Evolutionary conservation across 495 filamentous ascomycete species (phyloP).

Genomic region (Talaromyces proteolyticus): DNA sequence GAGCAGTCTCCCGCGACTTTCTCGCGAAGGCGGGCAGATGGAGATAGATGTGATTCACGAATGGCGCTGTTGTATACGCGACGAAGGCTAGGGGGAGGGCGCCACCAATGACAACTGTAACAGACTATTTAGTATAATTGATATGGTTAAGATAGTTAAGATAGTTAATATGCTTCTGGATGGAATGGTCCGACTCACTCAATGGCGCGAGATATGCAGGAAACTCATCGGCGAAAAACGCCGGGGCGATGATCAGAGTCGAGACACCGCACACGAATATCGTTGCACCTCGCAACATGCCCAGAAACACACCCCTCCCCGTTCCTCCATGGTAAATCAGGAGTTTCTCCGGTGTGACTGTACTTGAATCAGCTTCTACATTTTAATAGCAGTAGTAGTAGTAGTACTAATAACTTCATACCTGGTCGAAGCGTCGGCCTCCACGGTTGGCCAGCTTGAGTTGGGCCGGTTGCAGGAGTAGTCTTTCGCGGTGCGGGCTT

Average conservation of each 20-base stretch:
- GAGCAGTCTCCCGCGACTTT: constrained; percentile 56
- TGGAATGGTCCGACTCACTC: constrained; percentile 25
- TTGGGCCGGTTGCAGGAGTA: constrained; percentile 2
- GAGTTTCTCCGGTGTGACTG: constrained; percentile 49
- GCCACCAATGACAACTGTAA: constrained; percentile 51
- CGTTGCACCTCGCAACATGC: constrained; percentile 61
- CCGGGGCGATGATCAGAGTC: constrained; percentile 52
- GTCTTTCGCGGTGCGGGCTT: constrained; percentile 10
- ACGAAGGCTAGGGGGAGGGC: constrained; percentile 63
- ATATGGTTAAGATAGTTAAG: no score
- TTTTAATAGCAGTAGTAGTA: neutral
- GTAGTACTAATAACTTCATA: constrained; percentile 3
- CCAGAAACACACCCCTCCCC: constrained; percentile 57
- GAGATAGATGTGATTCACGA: constrained; percentile 67
- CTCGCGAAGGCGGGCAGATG: constrained; percentile 65
- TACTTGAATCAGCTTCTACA: constrained; percentile 11
- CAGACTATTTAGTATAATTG: neutral
- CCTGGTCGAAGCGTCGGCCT: constrained; percentile 26
- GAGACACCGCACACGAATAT: constrained; percentile 65
- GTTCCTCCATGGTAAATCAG: constrained; percentile 71
- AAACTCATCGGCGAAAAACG: constrained; percentile 44
- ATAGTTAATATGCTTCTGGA: neutral
- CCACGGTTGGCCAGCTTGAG: constrained; percentile 10
- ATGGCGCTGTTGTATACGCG: constrained; percentile 57
- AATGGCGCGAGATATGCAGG: constrained; percentile 37